Conservation (phyloP, 176 grass and related monocot species). For the Aegilops tauschii region DNA sequence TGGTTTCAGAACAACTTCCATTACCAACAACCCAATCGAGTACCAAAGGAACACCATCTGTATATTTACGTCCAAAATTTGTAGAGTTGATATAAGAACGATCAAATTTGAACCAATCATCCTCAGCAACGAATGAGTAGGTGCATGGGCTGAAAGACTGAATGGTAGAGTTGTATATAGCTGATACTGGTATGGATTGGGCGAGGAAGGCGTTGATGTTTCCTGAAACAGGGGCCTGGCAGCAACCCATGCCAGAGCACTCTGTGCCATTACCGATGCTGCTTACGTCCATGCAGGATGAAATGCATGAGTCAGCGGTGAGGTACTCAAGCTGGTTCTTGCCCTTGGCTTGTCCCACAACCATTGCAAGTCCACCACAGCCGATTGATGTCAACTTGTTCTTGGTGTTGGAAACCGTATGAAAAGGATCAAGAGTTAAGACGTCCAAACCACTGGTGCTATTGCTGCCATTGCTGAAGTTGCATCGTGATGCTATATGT, state of each 20-base stretch:
- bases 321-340: neutral
- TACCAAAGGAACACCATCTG: neutral
- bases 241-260: neutral
- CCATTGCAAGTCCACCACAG: neutral
- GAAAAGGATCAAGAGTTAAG: neutral
- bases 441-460: neutral
- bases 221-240: neutral
- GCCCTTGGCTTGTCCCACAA: neutral
- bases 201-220: neutral
- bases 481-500: neutral
- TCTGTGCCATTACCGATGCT: neutral
- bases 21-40: neutral
- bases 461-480: too few relatives aligned
- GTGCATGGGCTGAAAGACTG: slow-evolving; percentile 15
- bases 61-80: neutral
- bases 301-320: neutral
- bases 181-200: neutral
- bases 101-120: neutral
- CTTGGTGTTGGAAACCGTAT: neutral
- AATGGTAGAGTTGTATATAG: neutral
- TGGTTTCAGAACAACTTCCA: neutral
- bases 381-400: slow-evolving; percentile 5
- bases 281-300: neutral
- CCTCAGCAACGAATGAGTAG: neutral
- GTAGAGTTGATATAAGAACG: neutral